These are phyloP conservation scores for Fusarium buharicum DNA, from an alignment of 2,329 filamentous ascomycete genomes.

Conservation along the genomic window DNA sequence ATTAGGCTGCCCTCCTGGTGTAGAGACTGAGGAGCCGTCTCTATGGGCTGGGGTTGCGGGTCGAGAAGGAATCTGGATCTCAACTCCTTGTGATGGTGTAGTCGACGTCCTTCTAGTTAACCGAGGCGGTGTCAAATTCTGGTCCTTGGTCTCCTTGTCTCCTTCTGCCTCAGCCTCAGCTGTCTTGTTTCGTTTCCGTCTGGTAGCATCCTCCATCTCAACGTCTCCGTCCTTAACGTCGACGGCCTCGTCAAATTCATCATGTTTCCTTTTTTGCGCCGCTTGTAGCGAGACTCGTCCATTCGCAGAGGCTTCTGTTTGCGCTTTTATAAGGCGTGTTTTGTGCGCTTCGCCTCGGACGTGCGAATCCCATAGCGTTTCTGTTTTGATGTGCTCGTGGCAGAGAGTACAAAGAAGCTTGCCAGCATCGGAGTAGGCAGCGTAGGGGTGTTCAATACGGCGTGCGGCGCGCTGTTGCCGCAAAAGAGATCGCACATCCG, in stretches of 20 bases:
- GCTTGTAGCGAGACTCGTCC: conserved; percentile 30
- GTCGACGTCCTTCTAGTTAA: conserved; percentile 60
- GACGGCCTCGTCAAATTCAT: conserved; percentile 48
- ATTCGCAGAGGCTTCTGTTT: conserved; percentile 30
- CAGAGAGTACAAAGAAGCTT: conserved; percentile 76
- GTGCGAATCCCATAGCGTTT: conserved; percentile 74
- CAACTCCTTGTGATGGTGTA: conserved; percentile 65
- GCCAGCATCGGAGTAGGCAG: conserved; percentile 73
- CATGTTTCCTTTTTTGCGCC: conserved; percentile 50
- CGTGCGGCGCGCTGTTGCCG: conserved; percentile 80
- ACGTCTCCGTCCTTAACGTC: conserved; percentile 47
- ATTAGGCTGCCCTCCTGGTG: conserved; percentile 45
- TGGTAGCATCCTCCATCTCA: conserved; percentile 50
- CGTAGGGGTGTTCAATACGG: conserved; percentile 75
- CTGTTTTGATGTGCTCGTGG: conserved; percentile 70
- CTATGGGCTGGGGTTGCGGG: conserved; percentile 67
- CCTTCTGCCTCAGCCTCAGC: conserved; percentile 45
- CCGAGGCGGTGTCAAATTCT: conserved; percentile 54
- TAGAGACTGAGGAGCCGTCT: conserved; percentile 56
- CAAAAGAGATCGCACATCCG: conserved; percentile 82
- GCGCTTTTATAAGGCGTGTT: conserved; percentile 40
- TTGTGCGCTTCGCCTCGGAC: conserved; percentile 59
- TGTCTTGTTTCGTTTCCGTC: conserved; percentile 60
- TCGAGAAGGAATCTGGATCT: conserved; percentile 71
- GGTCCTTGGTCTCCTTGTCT: conserved; percentile 38